phyloP scores from a whole-genome alignment of 2,329 filamentous ascomycete genomes.

The Stagonosporopsis tanaceti region DNA sequence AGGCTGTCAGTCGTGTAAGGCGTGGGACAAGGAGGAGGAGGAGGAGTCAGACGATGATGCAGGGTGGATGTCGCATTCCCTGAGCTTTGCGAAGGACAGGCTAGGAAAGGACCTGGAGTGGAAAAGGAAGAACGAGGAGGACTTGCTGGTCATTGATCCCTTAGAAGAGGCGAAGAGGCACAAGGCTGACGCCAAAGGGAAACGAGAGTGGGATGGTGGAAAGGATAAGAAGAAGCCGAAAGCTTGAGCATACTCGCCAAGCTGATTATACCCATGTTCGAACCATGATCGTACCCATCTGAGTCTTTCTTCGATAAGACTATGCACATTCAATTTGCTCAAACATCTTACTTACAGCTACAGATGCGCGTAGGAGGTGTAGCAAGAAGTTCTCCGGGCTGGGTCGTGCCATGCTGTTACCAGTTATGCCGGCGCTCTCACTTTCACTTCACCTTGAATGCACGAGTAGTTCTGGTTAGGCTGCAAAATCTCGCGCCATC shows the following conservation, averaged over 20 bases:
- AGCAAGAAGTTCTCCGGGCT: background rate
- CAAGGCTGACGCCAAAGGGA: slow-evolving; percentile 63
- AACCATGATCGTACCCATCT: background rate
- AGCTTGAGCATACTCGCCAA: background rate
- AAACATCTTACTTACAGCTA: no score
- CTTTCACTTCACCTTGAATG: slow-evolving; percentile 12
- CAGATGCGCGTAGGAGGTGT: background rate
- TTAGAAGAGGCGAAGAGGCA: slow-evolving; percentile 80
- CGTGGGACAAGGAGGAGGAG: slow-evolving; percentile 78
- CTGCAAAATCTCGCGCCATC: no score
- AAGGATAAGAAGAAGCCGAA: slow-evolving; percentile 37
- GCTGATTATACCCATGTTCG: background rate
- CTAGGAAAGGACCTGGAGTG: slow-evolving; percentile 90
- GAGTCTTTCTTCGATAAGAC: background rate
- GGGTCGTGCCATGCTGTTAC: background rate
- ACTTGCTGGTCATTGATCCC: slow-evolving; percentile 92
- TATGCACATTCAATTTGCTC: background rate
- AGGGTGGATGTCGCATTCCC: slow-evolving; percentile 85
- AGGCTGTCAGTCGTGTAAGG: slow-evolving; percentile 89
- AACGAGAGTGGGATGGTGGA: slow-evolving; percentile 37
- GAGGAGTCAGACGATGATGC: slow-evolving; percentile 65
- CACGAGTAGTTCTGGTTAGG: no score
- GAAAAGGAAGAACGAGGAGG: slow-evolving; percentile 89
- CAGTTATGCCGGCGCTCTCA: background rate
- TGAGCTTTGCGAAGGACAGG: slow-evolving; percentile 88